A percentile compares a stretch with the other conserved stretches of the same genome.
Evolutionary conservation across 352 stramenopile species (phyloP).

Genomic region (Globisporangium nagaii): DNA sequence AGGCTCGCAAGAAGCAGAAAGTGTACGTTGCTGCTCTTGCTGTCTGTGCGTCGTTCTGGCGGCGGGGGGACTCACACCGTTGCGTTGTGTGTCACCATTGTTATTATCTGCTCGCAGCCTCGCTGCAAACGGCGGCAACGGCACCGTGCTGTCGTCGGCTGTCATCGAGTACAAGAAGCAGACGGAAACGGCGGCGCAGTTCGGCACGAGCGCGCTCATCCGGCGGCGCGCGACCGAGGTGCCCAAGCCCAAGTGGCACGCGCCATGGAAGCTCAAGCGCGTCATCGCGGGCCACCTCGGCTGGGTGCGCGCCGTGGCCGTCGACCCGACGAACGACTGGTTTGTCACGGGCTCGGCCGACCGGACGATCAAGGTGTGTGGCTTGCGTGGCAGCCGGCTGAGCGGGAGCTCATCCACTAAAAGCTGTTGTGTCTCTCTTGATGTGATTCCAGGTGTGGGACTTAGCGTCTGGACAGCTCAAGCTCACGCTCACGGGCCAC

Average conservation of each 20-base stretch:
- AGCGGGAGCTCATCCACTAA: no score
- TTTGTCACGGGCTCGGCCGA: conserved; percentile 97
- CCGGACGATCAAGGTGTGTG: conserved; percentile 93
- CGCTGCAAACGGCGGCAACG: conserved; percentile 15
- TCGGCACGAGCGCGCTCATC: conserved; percentile 60
- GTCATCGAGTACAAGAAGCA: conserved; percentile 68
- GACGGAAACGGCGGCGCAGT: conserved; percentile 37
- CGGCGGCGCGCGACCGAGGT: conserved; percentile 81
- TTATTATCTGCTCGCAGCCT: conserved; percentile 6
- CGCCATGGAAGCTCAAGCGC: conserved; percentile 97
- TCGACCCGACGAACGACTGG: conserved; percentile 98
- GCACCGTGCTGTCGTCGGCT: conserved; percentile 20
- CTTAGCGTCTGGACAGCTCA: conserved; percentile 95
- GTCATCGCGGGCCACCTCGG: conserved; percentile 95
- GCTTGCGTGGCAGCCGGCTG: no score
- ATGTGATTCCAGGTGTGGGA: conserved; percentile 81
- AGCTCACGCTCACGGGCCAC: conserved; percentile 98
- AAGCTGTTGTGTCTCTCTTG: neutral
- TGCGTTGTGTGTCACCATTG: neutral
- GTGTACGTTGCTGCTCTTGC: conserved; percentile 22
- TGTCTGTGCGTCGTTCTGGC: neutral
- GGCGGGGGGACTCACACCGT: neutral
- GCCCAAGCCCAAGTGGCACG: conserved; percentile 97
- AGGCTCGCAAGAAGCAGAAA: conserved; percentile 41
- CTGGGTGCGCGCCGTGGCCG: conserved; percentile 96